Evolutionary conservation across 257 asterid genomes (phyloP).

Genomic region (Solanum microdontum): DNA sequence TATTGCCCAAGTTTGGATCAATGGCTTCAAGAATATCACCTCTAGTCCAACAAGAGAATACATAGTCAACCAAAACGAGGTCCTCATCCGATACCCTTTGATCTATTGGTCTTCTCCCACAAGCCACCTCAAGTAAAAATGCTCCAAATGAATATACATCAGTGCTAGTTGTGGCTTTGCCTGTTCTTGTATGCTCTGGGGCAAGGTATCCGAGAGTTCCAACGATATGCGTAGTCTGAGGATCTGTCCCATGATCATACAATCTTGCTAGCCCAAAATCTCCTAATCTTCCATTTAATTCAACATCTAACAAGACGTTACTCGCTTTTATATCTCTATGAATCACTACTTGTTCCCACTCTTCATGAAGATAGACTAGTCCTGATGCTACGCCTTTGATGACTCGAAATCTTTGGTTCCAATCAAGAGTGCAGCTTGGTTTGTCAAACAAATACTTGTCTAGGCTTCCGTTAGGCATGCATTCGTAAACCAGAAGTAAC

Average conservation of each 20-base stretch:
- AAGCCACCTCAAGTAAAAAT: conserved; percentile 47
- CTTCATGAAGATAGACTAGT: conserved; percentile 46
- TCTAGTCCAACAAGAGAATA: conserved; percentile 28
- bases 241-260: not conserved
- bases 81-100: conserved; percentile 12
- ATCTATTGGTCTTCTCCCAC: conserved; percentile 57
- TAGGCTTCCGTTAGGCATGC: conserved; percentile 13
- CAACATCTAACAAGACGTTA: conserved; percentile 40
- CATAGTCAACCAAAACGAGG: conserved; percentile 39
- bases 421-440: not conserved
- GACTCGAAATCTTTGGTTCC: not conserved
- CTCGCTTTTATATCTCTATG: conserved; percentile 66
- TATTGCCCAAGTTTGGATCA: conserved; percentile 31
- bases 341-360: conserved; percentile 53
- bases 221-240: not conserved
- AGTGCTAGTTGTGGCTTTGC: conserved; percentile 22
- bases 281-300: conserved; percentile 20
- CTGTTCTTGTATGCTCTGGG: conserved; percentile 32
- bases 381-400: conserved; percentile 18
- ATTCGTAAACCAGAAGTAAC: conserved; percentile 51
- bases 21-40: conserved; percentile 28
- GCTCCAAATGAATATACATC: conserved; percentile 68
- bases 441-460: conserved; percentile 30
- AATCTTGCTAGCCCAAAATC: not conserved
- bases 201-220: conserved; percentile 30